These are phyloP conservation scores for Kondoa malvinella DNA, from an alignment of 768 basidiomycete genomes.

Conservation along the genomic window DNA sequence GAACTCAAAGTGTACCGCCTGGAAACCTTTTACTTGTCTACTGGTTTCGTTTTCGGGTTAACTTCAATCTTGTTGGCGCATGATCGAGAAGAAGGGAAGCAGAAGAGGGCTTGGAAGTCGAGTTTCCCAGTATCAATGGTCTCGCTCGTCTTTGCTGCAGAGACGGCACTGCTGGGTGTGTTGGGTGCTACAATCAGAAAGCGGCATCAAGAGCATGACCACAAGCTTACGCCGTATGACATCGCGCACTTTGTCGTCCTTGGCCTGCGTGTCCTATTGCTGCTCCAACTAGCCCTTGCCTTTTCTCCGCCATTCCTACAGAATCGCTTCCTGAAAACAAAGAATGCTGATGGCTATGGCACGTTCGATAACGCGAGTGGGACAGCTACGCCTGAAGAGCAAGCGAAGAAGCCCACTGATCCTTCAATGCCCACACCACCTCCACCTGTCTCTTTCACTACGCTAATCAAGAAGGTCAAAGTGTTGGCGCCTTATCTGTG, in stretches of 20 bases:
- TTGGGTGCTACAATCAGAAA: constrained; percentile 33
- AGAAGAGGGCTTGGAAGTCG: constrained; percentile 4
- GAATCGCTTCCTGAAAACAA: neutral
- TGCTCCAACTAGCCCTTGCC: constrained; percentile 18
- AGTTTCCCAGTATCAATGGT: neutral
- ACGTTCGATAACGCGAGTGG: constrained; percentile 7
- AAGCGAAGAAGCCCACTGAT: neutral
- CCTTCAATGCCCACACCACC: constrained; percentile 4
- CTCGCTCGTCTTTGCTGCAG: constrained; percentile 13
- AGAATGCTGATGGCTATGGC: constrained; percentile 5
- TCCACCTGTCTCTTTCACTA: neutral
- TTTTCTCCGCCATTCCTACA: constrained; percentile 16
- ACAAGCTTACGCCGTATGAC: constrained; percentile 36
- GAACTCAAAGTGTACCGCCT: constrained; percentile 39
- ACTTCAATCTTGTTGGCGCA: constrained; percentile 63
- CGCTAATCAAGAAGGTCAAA: constrained; percentile 37
- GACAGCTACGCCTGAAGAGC: neutral
- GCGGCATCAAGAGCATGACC: constrained; percentile 22
- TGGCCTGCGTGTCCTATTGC: constrained; percentile 19
- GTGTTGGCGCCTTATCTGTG: constrained; percentile 65
- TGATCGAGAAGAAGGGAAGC: constrained; percentile 34
- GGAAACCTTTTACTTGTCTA: constrained; percentile 66
- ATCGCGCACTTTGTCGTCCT: constrained; percentile 30
- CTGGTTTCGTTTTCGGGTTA: constrained; percentile 77
- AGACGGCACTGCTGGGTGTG: constrained; percentile 45